Conservation (phyloP, 257 asterid species). For the Catharanthus roseus region DNA sequence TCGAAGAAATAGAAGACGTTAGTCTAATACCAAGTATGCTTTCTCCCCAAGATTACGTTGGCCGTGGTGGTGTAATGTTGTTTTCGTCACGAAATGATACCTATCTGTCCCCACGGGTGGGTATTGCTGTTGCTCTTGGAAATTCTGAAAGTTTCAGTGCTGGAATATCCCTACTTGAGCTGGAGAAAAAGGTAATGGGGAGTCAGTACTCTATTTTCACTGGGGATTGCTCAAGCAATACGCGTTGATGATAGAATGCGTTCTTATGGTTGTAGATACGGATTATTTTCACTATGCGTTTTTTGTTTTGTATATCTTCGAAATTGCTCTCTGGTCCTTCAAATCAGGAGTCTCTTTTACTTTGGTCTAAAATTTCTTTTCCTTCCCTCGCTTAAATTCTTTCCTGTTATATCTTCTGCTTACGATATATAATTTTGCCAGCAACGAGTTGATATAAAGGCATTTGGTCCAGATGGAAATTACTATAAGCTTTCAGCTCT, state of each 20-base stretch:
- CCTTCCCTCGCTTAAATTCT: neutral
- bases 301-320: neutral
- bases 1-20: conserved; percentile 87
- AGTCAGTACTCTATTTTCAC: conserved; percentile 8
- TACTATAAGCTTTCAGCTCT: conserved; percentile 92
- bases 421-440: conserved; percentile 22
- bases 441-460: conserved; percentile 92
- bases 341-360: neutral
- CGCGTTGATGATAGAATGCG: too few relatives aligned
- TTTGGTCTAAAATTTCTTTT: too few relatives aligned
- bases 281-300: too few relatives aligned
- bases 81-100: conserved; percentile 90
- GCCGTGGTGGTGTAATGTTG: conserved; percentile 86
- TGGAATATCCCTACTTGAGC: conserved; percentile 92
- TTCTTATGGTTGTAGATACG: too few relatives aligned
- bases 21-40: conserved; percentile 95
- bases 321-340: neutral
- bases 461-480: conserved; percentile 63
- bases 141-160: conserved; percentile 74
- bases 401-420: neutral
- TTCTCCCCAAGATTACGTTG: conserved; percentile 95
- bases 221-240: conserved; percentile 9
- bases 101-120: conserved; percentile 90
- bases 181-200: conserved; percentile 86
- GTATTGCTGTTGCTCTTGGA: conserved; percentile 81